Base-by-base conservation (phyloP, 441 rosid genomes). In the Gossypium davidsonii region DNA sequence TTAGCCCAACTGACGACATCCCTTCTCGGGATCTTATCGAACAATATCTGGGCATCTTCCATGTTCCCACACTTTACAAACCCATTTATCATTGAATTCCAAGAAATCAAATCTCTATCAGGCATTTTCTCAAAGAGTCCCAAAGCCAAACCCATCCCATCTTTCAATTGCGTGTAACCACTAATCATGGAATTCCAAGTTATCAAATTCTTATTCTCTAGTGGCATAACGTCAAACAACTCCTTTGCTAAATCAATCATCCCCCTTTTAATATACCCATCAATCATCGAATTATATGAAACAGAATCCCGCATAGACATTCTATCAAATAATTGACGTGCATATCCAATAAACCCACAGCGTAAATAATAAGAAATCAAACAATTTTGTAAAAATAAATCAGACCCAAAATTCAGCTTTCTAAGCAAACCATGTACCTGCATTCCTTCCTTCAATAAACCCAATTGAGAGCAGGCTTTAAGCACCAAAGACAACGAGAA, bases 371-470 rank as follows among this genome's bases (percentile, higher is more conserved):
- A 18, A 0, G 77, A 52, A 9, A 86, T 79, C 84, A 93, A 73
- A 76, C 93, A 86, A 76, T 93, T 93, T 73, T 79, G 87, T 76
- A 93, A 71, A 79, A 82, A 91, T 80, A 85, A 78, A 80, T 89
- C 82, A 28, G 86, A 84, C 76, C 88, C 87, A 59, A 85, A 34
- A 70, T 76, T 82, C 48, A 79, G 4, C 71, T 93, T 91, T 76
- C 77, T 78, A 85, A 93, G 64, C 62, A 93, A 71, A 59, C 96
- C 98, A 81, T 91, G 98, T 81, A 91, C 67, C 85, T 90, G 96
- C 86, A 80, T 76, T 74, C 94, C 97, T 82, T 67, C 91, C 15
- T 53, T 78, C 9, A 83, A 46, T 73, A 76, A 82, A 37, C 85
- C 88, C 75, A 86, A 39, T 42, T 91, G 79, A 6, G 96, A 85